These are phyloP conservation scores for Leersia perrieri DNA, from an alignment of 176 grass and related monocot genomes.

Conservation along the genomic window DNA sequence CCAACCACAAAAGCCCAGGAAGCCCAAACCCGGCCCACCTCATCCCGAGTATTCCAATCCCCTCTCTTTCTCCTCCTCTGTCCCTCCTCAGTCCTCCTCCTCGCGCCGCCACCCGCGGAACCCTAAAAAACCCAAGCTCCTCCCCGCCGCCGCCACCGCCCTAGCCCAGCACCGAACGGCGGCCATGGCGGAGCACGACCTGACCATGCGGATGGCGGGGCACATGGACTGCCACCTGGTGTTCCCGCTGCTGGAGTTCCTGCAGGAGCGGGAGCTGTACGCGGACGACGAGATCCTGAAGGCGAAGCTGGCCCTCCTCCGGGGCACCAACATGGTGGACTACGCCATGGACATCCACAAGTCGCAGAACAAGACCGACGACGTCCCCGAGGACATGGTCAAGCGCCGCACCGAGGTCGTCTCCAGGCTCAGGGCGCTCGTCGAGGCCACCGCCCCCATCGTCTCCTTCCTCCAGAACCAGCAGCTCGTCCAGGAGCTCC, in stretches of 20 bases:
- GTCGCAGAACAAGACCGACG: slow-evolving; percentile 73
- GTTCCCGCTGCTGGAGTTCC: slow-evolving; percentile 81
- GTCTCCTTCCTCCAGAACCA: slow-evolving; percentile 72
- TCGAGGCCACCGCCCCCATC: slow-evolving; percentile 60
- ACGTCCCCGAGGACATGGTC: slow-evolving; percentile 80
- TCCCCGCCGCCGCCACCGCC: neutral
- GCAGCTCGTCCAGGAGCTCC: slow-evolving; percentile 75
- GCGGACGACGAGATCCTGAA: slow-evolving; percentile 67
- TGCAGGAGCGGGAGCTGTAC: slow-evolving; percentile 79
- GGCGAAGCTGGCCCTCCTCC: slow-evolving; percentile 86
- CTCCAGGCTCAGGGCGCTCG: slow-evolving; percentile 60
- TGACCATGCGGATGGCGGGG: slow-evolving; percentile 55
- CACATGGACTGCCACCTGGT: slow-evolving; percentile 81
- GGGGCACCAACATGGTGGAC: slow-evolving; percentile 96
- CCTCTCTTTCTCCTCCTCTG: no score
- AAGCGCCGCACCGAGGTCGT: slow-evolving; percentile 77
- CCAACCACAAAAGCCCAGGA: neutral
- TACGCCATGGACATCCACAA: slow-evolving; percentile 98
- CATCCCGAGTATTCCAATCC: neutral
- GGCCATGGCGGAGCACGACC: slow-evolving; percentile 63
- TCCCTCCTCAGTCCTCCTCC: no score
- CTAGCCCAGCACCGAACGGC: neutral
- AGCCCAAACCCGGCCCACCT: no score
- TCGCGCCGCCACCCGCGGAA: slow-evolving; percentile 7
- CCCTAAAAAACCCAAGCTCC: slow-evolving; percentile 33